Evolutionary conservation across 192 early-diverging fungal genomes (phyloP).

Genomic region (Coemansia sp.): DNA sequence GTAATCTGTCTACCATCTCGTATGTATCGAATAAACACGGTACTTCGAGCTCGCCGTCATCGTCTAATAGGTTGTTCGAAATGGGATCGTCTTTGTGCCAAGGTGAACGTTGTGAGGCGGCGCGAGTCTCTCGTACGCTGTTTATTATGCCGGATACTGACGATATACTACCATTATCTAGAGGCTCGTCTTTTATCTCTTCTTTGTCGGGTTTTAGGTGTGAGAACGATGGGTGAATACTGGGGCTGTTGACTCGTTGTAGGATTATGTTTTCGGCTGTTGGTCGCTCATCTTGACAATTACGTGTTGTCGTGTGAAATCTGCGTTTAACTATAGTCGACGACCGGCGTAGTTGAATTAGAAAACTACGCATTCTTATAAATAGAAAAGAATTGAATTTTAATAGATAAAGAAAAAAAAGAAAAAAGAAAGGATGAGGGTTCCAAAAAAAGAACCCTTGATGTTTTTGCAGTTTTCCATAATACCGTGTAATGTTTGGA

Average conservation of each 20-base stretch:
- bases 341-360: background rate
- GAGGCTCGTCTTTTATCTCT: background rate
- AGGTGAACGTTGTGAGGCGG: constrained; percentile 14
- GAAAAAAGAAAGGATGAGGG: background rate
- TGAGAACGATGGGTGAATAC: constrained; percentile 15
- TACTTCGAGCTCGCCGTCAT: background rate
- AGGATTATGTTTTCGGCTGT: constrained; percentile 54
- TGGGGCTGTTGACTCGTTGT: constrained; percentile 46
- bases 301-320: background rate
- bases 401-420: background rate
- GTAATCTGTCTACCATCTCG: constrained; percentile 66
- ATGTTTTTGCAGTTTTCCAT: too few relatives aligned
- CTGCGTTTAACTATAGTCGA: background rate
- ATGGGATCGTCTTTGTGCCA: constrained; percentile 4
- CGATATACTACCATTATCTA: background rate
- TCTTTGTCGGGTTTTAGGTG: constrained; percentile 11
- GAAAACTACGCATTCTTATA: constrained; percentile 19
- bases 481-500: too few relatives aligned
- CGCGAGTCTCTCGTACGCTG: constrained; percentile 36
- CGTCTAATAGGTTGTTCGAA: background rate
- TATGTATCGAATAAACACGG: constrained; percentile 78
- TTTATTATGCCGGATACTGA: constrained; percentile 46
- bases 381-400: background rate
- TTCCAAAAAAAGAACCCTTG: too few relatives aligned
- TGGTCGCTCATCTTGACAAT: constrained; percentile 12